Conservation (phyloP, 2,329 filamentous ascomycete genomes). For the Colletotrichum lentis region DNA sequence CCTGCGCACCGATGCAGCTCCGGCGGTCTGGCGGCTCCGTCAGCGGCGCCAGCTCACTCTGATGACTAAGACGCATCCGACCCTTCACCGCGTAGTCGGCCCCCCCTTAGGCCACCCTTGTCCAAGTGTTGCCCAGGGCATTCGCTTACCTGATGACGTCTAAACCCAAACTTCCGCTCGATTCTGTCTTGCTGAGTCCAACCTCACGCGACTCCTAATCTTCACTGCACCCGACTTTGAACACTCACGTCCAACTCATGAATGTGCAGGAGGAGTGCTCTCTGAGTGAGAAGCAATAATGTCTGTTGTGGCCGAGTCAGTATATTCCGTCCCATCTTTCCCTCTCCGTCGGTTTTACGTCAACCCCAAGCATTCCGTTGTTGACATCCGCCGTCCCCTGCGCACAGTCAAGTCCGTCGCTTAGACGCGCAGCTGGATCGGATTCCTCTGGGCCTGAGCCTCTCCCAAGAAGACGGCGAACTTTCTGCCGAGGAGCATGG, state of each 20-base stretch:
- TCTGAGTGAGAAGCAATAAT: constrained; percentile 42
- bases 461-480: constrained; percentile 39
- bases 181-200: constrained; percentile 2
- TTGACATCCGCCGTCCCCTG: constrained; percentile 38
- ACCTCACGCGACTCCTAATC: constrained; percentile 28
- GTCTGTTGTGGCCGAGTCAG: constrained; percentile 60
- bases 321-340: constrained; percentile 38
- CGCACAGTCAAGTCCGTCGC: constrained; percentile 65
- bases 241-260: constrained; percentile 16
- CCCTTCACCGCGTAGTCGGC: constrained; percentile 12
- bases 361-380: constrained; percentile 26
- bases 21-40: constrained; percentile 25
- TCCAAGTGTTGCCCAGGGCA: constrained; percentile 32
- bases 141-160: constrained; percentile 36
- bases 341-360: constrained; percentile 7
- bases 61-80: constrained; percentile 20
- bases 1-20: constrained; percentile 1
- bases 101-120: constrained; percentile 2
- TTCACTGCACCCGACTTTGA: constrained; percentile 10
- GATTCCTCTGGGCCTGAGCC: constrained; percentile 56
- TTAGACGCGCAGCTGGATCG: constrained; percentile 73
- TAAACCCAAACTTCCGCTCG: constrained; percentile 21
- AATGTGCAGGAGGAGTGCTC: constrained; percentile 36
- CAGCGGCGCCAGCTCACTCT: constrained; percentile 26
- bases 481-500: constrained; percentile 47